These are phyloP conservation scores for Zygotorulaspora chibaensis DNA, from an alignment of 805 yeast species.

Conservation along the genomic window DNA sequence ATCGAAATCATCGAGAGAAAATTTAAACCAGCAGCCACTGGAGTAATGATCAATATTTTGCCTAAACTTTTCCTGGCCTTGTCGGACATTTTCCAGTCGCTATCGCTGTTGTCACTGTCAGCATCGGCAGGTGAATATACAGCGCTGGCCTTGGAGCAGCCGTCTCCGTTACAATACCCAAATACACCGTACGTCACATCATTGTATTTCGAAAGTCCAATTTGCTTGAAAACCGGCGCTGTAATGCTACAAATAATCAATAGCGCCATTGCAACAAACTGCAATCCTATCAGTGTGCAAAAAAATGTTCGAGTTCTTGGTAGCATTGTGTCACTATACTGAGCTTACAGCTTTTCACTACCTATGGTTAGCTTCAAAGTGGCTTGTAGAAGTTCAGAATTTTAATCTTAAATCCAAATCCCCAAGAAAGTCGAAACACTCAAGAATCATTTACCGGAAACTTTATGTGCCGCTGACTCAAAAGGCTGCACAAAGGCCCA, in stretches of 20 bases:
- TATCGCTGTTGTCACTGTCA: conserved; percentile 25
- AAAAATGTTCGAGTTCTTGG: conserved; percentile 6
- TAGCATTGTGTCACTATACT: conserved; percentile 1
- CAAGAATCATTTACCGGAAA: not conserved
- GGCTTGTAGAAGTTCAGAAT: not conserved
- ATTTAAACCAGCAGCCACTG: conserved; percentile 63
- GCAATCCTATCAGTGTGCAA: conserved; percentile 28
- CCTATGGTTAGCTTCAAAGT: not conserved
- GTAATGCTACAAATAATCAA: conserved; percentile 58
- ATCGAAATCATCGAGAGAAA: conserved; percentile 43
- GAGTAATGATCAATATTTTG: conserved; percentile 53
- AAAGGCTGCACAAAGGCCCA: not conserved
- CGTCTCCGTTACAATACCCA: conserved; percentile 51
- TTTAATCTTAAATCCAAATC: no score
- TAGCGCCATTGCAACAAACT: conserved; percentile 55
- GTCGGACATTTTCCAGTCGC: conserved; percentile 48
- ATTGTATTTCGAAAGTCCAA: conserved; percentile 42
- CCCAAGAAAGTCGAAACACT: not conserved
- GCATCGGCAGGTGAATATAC: conserved; percentile 41
- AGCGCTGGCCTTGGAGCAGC: conserved; percentile 45
- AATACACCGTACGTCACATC: conserved; percentile 55
- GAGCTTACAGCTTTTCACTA: not conserved
- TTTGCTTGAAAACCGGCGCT: conserved; percentile 50
- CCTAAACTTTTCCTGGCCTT: conserved; percentile 49
- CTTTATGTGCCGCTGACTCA: not conserved